Percentiles rank a stretch among this genome's conserved stretches.
Evolutionary conservation across 257 asterid genomes (phyloP).

Genomic region (Cynanchum wilfordii): DNA sequence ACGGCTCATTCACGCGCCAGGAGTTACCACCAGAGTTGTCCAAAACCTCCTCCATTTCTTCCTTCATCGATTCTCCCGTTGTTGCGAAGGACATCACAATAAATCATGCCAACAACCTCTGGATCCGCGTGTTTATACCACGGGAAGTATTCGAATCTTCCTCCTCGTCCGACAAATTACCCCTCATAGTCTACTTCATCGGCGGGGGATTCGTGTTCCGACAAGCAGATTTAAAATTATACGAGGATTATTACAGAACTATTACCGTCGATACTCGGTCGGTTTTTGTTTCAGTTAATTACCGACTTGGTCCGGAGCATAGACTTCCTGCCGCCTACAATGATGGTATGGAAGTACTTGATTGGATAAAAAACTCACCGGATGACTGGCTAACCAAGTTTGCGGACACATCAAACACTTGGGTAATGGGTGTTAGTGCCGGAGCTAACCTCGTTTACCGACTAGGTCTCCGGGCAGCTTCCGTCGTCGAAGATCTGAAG

Average conservation of each 20-base stretch:
- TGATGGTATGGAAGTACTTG: constrained; percentile 13
- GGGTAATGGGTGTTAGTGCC: constrained; percentile 9
- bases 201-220: constrained; percentile 27
- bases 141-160: constrained; percentile 10
- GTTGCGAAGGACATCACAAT: constrained; percentile 21
- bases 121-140: constrained; percentile 18
- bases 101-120: constrained; percentile 16
- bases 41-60: background rate
- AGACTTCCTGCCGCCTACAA: constrained; percentile 14
- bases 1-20: constrained; percentile 22
- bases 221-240: background rate
- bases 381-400: constrained; percentile 13
- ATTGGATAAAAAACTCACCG: background rate
- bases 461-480: background rate
- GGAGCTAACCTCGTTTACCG: constrained; percentile 15
- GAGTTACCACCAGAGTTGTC: background rate
- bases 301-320: constrained; percentile 28
- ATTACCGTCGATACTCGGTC: constrained; percentile 19
- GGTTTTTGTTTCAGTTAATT: constrained; percentile 19
- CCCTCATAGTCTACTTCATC: constrained; percentile 23
- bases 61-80: constrained; percentile 1
- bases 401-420: constrained; percentile 14
- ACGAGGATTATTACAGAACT: constrained; percentile 3
- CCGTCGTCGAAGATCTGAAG: background rate
- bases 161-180: constrained; percentile 15